Evolutionary conservation across 139 green algal species (phyloP).

Genomic region (Chlamydomonas sp.): DNA sequence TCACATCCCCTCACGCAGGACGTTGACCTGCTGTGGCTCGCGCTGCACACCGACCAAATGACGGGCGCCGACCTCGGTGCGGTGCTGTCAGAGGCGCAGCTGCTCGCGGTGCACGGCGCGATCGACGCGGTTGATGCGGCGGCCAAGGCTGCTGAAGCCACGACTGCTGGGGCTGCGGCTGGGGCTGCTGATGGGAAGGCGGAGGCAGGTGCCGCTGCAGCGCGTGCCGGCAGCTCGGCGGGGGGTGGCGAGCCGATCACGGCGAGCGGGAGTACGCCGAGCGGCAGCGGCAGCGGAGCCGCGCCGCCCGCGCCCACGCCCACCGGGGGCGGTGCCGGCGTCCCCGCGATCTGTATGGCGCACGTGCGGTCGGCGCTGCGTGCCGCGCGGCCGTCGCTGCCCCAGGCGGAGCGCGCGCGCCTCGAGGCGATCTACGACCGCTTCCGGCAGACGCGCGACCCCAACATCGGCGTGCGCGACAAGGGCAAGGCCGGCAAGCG

Average conservation of each 20-base stretch:
- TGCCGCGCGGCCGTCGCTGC: constrained; percentile 50
- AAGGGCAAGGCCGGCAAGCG: constrained; percentile 25
- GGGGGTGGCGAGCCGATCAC: background rate
- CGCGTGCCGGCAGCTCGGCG: background rate
- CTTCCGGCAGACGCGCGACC: constrained; percentile 43
- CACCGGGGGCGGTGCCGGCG: background rate
- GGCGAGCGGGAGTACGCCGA: background rate
- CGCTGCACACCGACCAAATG: constrained; percentile 33
- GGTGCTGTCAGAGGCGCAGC: constrained; percentile 72
- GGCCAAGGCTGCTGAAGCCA: background rate
- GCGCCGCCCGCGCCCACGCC: background rate
- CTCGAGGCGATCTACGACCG: constrained; percentile 52
- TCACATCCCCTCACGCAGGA: background rate
- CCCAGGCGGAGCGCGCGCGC: constrained; percentile 38
- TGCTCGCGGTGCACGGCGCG: constrained; percentile 64
- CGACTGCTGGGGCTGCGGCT: background rate
- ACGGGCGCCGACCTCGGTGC: constrained; percentile 71
- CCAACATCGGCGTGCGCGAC: constrained; percentile 26
- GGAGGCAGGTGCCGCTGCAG: background rate
- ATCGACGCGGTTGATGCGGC: constrained; percentile 32
- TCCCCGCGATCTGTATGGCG: constrained; percentile 23
- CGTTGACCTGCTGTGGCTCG: constrained; percentile 31
- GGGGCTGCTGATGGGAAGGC: background rate
- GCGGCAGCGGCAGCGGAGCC: background rate
- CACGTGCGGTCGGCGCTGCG: constrained; percentile 49